A percentile compares a stretch with the other conserved stretches of the same genome.
These are phyloP conservation scores for Kodamaea sagamina DNA, from an alignment of 805 yeast genomes.

Conservation along the genomic window DNA sequence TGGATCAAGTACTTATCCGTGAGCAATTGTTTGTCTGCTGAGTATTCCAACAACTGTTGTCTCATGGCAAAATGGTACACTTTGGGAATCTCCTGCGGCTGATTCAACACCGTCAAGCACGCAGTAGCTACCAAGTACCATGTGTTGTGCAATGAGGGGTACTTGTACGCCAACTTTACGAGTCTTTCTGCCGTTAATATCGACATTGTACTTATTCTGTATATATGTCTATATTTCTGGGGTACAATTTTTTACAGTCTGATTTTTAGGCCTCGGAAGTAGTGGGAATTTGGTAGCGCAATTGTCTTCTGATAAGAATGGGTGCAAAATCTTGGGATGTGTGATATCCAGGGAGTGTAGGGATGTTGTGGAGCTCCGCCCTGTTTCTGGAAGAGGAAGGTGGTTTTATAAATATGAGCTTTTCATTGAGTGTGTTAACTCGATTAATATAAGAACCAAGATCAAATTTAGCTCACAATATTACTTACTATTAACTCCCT, in stretches of 20 bases:
- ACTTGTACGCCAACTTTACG: constrained; percentile 50
- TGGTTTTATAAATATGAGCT: too few relatives aligned
- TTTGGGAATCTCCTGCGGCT: constrained; percentile 76
- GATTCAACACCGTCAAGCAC: constrained; percentile 76
- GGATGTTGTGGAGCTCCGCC: too few relatives aligned
- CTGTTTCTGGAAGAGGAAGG: too few relatives aligned
- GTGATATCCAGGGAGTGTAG: neutral
- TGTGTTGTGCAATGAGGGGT: constrained; percentile 53
- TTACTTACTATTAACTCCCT: constrained; percentile 19
- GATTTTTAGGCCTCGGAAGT: constrained; percentile 6
- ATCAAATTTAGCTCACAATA: too few relatives aligned
- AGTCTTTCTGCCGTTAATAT: constrained; percentile 56
- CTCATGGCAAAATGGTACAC: constrained; percentile 68
- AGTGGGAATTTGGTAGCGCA: constrained; percentile 2
- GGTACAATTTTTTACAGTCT: constrained; percentile 18
- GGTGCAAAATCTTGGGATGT: neutral
- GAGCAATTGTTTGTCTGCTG: constrained; percentile 27
- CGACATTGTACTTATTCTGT: constrained; percentile 11
- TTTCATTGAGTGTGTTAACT: too few relatives aligned
- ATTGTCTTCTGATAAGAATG: constrained; percentile 2
- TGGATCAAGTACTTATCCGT: constrained; percentile 36
- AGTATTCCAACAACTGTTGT: constrained; percentile 42
- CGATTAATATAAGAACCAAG: too few relatives aligned
- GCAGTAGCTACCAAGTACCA: constrained; percentile 87
- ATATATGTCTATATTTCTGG: constrained; percentile 12